Percentiles rank a stretch among this genome's conserved stretches.
Evolutionary conservation across 345 rosid genomes (phyloP).

Genomic region (Hypericum perforatum): DNA sequence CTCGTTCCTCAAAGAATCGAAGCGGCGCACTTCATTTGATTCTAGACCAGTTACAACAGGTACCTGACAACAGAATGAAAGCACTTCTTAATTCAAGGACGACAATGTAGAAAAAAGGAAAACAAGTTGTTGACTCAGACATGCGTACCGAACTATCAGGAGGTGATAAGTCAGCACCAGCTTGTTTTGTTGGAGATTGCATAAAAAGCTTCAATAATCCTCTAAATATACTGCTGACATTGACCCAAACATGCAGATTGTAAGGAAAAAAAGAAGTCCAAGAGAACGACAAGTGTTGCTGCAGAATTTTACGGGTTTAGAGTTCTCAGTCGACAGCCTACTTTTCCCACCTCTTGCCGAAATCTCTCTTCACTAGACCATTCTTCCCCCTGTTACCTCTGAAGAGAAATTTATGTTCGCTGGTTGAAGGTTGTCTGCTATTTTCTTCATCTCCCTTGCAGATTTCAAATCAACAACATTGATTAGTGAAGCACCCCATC

Average conservation of each 20-base stretch:
- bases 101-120: neutral
- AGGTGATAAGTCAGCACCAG: constrained; percentile 26
- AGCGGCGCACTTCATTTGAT: constrained; percentile 61
- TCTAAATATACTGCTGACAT: constrained; percentile 31
- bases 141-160: constrained; percentile 27
- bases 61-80: neutral
- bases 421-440: constrained; percentile 30
- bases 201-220: constrained; percentile 57
- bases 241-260: constrained; percentile 9
- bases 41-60: constrained; percentile 11
- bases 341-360: constrained; percentile 39
- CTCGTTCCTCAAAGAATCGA: constrained; percentile 74
- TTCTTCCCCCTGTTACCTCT: constrained; percentile 33
- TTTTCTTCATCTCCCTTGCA: constrained; percentile 55
- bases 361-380: constrained; percentile 22
- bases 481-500: too few species aligned
- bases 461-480: constrained; percentile 3
- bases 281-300: constrained; percentile 11
- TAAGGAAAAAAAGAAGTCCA: neutral
- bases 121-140: constrained; percentile 1
- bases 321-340: neutral
- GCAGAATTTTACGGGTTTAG: constrained; percentile 6
- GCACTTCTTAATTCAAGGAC: neutral
- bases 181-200: constrained; percentile 29
- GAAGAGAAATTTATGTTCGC: constrained; percentile 31